phyloP scores from a whole-genome alignment of 805 yeast genomes.

The Starmerella gropengiesseri region DNA sequence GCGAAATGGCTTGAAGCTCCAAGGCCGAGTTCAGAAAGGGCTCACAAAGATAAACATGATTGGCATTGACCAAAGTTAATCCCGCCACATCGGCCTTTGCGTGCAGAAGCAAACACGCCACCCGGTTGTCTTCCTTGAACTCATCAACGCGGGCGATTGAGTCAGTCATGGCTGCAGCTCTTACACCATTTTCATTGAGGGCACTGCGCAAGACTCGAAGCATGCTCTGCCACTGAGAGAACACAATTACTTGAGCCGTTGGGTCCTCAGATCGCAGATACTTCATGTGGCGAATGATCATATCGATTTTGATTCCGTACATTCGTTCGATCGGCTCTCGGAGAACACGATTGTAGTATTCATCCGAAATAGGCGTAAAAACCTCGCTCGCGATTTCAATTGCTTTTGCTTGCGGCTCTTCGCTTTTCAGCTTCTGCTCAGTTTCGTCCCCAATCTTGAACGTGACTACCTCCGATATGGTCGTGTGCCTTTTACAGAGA shows the following conservation, averaged over 20 bases:
- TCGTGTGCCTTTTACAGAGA: constrained; percentile 48
- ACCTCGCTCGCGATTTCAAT: constrained; percentile 15
- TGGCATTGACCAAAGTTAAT: constrained; percentile 79
- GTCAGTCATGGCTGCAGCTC: constrained; percentile 45
- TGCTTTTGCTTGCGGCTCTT: neutral
- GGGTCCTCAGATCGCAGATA: constrained; percentile 50
- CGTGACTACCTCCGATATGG: neutral
- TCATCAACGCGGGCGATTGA: constrained; percentile 6
- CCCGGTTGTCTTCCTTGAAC: constrained; percentile 40
- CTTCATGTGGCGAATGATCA: constrained; percentile 60
- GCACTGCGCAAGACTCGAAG: constrained; percentile 57
- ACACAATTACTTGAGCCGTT: constrained; percentile 67
- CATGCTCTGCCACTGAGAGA: constrained; percentile 81
- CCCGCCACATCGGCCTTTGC: constrained; percentile 76
- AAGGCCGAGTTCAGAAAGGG: constrained; percentile 80
- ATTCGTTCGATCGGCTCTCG: constrained; percentile 34
- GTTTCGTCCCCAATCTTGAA: constrained; percentile 2
- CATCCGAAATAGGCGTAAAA: constrained; percentile 24
- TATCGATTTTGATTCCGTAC: constrained; percentile 81
- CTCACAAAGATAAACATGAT: constrained; percentile 84
- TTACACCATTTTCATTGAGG: constrained; percentile 46
- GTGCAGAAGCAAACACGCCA: constrained; percentile 78
- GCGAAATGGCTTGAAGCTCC: constrained; percentile 82
- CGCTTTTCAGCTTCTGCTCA: neutral
- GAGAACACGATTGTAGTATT: constrained; percentile 31